Conservation (phyloP, 805 yeast species). For the Starmera quercuum region DNA sequence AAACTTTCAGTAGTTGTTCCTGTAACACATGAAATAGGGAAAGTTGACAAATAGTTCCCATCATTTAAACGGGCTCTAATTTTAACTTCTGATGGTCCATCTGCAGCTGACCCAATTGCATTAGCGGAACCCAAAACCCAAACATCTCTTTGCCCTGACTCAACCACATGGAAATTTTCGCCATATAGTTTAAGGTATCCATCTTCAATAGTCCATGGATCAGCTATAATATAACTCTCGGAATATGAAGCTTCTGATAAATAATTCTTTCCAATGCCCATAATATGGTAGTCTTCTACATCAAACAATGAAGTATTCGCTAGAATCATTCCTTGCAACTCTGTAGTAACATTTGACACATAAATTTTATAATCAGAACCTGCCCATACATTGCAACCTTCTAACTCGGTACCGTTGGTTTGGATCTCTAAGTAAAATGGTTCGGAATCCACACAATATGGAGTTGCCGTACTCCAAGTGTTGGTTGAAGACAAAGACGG, state of each 20-base stretch:
- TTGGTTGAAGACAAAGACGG: not conserved
- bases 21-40: not conserved
- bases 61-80: not conserved
- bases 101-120: constrained; percentile 3
- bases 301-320: constrained; percentile 5
- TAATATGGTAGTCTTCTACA: constrained; percentile 1
- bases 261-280: constrained; percentile 13
- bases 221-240: constrained; percentile 4
- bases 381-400: constrained; percentile 15
- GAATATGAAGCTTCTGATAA: constrained; percentile 7
- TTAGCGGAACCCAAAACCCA: constrained; percentile 12
- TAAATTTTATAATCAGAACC: constrained; percentile 6
- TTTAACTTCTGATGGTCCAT: not conserved
- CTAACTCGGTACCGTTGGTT: constrained; percentile 12
- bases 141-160: constrained; percentile 9
- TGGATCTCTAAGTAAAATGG: constrained; percentile 4
- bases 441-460: constrained; percentile 5
- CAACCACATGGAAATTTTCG: constrained; percentile 14
- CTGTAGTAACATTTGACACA: constrained; percentile 2
- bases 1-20: not conserved
- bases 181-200: constrained; percentile 10
- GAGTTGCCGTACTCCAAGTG: not conserved
- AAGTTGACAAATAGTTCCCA: not conserved
- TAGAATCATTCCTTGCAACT: constrained; percentile 1
- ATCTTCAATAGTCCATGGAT: constrained; percentile 9